Evolutionary conservation across 768 basidiomycete genomes (phyloP), one percentile per base, ranked within the genome.

Genomic region (Gloeopeniophorella convolvens): DNA sequence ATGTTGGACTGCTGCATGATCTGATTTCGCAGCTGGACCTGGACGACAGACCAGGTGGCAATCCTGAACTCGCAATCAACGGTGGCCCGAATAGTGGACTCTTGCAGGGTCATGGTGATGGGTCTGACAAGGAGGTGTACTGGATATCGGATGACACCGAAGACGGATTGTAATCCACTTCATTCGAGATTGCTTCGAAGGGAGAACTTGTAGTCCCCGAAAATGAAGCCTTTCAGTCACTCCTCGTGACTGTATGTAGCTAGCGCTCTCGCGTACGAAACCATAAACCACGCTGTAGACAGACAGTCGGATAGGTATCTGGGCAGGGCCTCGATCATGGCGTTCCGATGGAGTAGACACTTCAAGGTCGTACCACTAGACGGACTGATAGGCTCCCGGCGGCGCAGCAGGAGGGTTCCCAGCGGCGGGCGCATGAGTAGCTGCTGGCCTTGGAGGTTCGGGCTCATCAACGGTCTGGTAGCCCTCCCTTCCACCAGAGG

Each of bases 391-490:
- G 28, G 63, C 63, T 5, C 64, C 65, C 3, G 67, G 65, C 21
- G 63, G 65, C 21, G 63, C 59, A 6, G 54, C 40, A 31, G 57
- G 56, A 13, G 59, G 59, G 28, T 52, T 42, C 15, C 45, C 40
- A 26, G 56, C 52, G 13, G 60, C 27, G 16, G 60, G 57, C 15
- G 60, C 40, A 16, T 55, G 48, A 18, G 66, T 58, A 32, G 55
- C 50, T 23, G 59, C 59, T 32, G 62, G 59, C 26, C 59, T 55
- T 30, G 63, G 63, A 7, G 51, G 41, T 18, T 57, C 45, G 10
- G 53, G 57, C 27, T 58, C 68, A 37, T 66, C 67, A 10, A 69
- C 67, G 18, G 62, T 59, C 52, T 72, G 70, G 45, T 71, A 71
- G 10, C 69, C 70, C 5, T 66, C 66, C 32, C 64, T 42, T 20